phyloP scores from a whole-genome alignment of 768 basidiomycete species.

The Phlebiopsis gigantea region DNA sequence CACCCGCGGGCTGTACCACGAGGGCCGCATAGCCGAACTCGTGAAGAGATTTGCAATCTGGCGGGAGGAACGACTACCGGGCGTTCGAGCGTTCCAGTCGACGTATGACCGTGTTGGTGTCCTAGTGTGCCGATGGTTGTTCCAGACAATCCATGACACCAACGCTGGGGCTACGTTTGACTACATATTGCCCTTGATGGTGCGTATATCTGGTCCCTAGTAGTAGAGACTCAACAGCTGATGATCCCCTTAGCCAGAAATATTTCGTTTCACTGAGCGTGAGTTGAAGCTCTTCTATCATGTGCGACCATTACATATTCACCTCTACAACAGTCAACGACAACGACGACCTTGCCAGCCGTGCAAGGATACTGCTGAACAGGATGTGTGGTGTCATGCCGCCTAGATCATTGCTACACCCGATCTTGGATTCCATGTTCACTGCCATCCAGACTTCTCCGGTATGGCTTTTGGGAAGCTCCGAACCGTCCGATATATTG shows the following conservation, averaged over 20 bases:
- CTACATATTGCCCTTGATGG: constrained; percentile 79
- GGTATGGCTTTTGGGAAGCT: constrained; percentile 42
- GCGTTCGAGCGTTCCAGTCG: constrained; percentile 76
- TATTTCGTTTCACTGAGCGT: constrained; percentile 75
- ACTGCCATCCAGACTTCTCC: constrained; percentile 71
- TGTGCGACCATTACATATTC: background rate
- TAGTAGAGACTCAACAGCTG: constrained; percentile 2
- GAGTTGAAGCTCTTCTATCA: constrained; percentile 13
- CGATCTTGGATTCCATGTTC: constrained; percentile 68
- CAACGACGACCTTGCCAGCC: constrained; percentile 62
- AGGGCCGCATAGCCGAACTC: constrained; percentile 51
- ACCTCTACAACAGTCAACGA: constrained; percentile 48
- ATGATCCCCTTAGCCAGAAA: constrained; percentile 47
- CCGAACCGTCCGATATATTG: constrained; percentile 8
- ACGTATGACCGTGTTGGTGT: constrained; percentile 76
- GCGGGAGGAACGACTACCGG: constrained; percentile 67
- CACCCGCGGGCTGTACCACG: constrained; percentile 60
- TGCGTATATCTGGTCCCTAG: constrained; percentile 27
- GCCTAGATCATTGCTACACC: constrained; percentile 60
- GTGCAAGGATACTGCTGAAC: constrained; percentile 66
- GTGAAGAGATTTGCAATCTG: constrained; percentile 61
- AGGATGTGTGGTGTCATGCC: constrained; percentile 85
- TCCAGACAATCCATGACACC: constrained; percentile 67
- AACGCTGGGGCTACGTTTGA: constrained; percentile 75
- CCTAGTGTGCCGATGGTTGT: constrained; percentile 73